phyloP scores from a whole-genome alignment of 2,329 filamentous ascomycete genomes.

The Metarhizium anisopliae region DNA sequence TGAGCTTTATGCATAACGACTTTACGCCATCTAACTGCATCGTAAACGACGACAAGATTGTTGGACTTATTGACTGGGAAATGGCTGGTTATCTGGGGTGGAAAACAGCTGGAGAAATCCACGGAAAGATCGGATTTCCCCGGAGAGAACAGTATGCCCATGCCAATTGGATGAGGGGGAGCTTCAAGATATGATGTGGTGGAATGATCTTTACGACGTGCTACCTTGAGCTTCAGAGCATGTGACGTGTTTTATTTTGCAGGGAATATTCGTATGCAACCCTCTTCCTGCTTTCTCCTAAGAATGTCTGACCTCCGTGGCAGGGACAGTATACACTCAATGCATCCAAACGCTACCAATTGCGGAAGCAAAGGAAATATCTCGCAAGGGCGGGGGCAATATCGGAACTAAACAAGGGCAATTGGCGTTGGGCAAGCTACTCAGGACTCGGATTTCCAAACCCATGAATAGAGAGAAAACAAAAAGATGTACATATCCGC shows the following conservation, averaged over 20 bases:
- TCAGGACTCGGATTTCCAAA: background rate
- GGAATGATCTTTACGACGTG: constrained; percentile 12
- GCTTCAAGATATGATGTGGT: constrained; percentile 10
- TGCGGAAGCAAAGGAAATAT: no score
- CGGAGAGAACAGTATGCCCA: constrained; percentile 14
- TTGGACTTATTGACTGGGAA: constrained; percentile 32
- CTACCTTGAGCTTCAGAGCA: background rate
- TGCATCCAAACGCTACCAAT: no score
- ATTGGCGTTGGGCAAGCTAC: background rate
- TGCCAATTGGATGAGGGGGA: constrained; percentile 7
- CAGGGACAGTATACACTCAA: no score
- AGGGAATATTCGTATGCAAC: background rate
- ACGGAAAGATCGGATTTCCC: constrained; percentile 15
- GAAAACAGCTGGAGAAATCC: constrained; percentile 19
- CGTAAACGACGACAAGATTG: constrained; percentile 27
- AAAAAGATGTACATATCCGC: no score
- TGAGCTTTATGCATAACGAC: constrained; percentile 30
- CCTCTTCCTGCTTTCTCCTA: background rate
- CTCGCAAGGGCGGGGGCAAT: background rate
- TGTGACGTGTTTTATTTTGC: background rate
- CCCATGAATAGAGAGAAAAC: background rate
- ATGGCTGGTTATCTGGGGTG: constrained; percentile 29
- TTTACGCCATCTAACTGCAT: constrained; percentile 27
- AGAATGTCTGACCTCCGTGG: background rate
- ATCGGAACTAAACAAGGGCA: background rate